A percentile compares a stretch with the other conserved stretches of the same genome.
These are phyloP conservation scores for Botryotinia globosa DNA, from an alignment of 2,329 filamentous ascomycete genomes.

Conservation along the genomic window DNA sequence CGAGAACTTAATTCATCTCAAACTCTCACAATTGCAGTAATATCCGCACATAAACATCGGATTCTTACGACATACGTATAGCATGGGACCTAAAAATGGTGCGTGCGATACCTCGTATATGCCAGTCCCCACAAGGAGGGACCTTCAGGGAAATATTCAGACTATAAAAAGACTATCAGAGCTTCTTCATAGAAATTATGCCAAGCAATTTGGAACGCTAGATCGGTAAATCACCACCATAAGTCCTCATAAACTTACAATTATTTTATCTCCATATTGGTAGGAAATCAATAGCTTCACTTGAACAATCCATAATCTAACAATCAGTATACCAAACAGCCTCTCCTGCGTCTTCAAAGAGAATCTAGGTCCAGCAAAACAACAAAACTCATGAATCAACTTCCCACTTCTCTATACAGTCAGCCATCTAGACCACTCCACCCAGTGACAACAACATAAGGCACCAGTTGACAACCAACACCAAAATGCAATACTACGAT, in stretches of 20 bases:
- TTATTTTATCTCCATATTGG: not conserved
- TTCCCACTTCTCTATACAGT: not conserved
- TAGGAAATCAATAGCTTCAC: not conserved
- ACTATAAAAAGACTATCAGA: not conserved
- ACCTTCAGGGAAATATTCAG: not conserved
- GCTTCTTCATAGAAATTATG: not conserved
- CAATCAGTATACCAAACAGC: not conserved
- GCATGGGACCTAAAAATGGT: not conserved
- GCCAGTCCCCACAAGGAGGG: not conserved
- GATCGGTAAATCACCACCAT: not conserved
- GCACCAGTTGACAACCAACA: not conserved
- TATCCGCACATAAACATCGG: not conserved
- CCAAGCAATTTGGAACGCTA: not conserved
- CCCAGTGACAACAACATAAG: not conserved
- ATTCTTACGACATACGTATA: not conserved
- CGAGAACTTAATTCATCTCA: not conserved
- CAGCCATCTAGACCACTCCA: not conserved
- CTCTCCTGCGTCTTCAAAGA: not conserved
- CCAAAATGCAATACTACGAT: not conserved
- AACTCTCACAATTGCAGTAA: not conserved
- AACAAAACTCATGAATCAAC: not conserved
- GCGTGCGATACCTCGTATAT: not conserved
- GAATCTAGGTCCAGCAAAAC: not conserved
- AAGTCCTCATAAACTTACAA: not conserved
- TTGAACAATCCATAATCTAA: not conserved